These are phyloP conservation scores for Apiospora kogelbergensis DNA, from an alignment of 2,329 filamentous ascomycete genomes.

Conservation along the genomic window DNA sequence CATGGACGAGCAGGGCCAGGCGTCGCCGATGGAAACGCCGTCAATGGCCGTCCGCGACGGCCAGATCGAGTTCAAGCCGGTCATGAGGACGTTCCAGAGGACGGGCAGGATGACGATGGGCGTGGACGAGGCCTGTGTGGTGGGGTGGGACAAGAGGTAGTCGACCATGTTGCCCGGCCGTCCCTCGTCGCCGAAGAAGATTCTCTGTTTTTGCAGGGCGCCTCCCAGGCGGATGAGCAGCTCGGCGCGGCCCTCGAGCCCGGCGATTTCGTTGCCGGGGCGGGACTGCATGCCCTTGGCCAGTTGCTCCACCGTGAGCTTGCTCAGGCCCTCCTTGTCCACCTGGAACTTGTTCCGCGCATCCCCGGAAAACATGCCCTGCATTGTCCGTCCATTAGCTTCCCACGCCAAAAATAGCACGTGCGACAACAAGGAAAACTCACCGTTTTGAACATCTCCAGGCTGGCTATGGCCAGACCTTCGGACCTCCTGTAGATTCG, in stretches of 20 bases:
- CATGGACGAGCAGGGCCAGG: conserved; percentile 76
- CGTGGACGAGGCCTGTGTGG: conserved; percentile 84
- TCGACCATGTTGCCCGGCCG: conserved; percentile 95
- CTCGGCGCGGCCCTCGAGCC: conserved; percentile 79
- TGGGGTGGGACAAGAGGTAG: conserved; percentile 87
- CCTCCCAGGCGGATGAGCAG: conserved; percentile 74
- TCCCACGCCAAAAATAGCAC: too few relatives aligned
- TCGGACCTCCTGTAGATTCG: conserved; percentile 18
- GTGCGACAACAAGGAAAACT: conserved; percentile 17
- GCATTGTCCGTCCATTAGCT: neutral
- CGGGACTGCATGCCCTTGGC: conserved; percentile 83
- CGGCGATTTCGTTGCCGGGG: conserved; percentile 77
- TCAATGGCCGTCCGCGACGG: conserved; percentile 87
- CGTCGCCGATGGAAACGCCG: conserved; percentile 84
- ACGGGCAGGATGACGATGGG: conserved; percentile 57
- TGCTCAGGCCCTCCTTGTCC: conserved; percentile 76
- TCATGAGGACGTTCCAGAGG: conserved; percentile 88
- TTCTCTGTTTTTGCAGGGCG: conserved; percentile 72
- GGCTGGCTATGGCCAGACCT: conserved; percentile 55
- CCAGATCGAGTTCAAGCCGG: conserved; percentile 85
- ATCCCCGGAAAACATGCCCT: conserved; percentile 84
- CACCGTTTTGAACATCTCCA: conserved; percentile 89
- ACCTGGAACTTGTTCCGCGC: conserved; percentile 82
- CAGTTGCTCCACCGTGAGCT: conserved; percentile 71
- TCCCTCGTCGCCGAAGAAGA: conserved; percentile 81